Conservation (phyloP, 768 basidiomycete species). For the Boletellus emodensis region DNA sequence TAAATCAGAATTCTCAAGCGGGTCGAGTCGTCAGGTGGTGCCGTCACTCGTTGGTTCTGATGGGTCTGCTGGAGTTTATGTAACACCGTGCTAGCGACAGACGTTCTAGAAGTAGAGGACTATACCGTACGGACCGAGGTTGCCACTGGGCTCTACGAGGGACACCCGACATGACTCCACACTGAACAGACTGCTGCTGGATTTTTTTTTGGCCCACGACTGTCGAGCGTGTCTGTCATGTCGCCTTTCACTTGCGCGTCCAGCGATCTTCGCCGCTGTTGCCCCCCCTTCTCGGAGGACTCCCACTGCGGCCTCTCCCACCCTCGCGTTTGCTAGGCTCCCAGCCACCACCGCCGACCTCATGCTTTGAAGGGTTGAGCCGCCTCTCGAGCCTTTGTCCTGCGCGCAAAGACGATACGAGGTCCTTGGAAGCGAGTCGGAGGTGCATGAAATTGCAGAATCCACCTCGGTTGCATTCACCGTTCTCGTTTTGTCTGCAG, state of each 20-base stretch:
- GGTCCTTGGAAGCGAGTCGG: conserved; percentile 78
- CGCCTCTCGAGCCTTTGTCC: conserved; percentile 84
- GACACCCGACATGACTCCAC: too few relatives aligned
- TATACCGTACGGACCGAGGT: too few relatives aligned
- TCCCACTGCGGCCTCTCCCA: conserved; percentile 69
- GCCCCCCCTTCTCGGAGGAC: conserved; percentile 59
- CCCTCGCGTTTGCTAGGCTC: conserved; percentile 70
- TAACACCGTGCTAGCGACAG: too few relatives aligned
- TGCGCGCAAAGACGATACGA: conserved; percentile 71
- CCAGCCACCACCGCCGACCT: conserved; percentile 76
- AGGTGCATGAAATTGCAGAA: conserved; percentile 99
- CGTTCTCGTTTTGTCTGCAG: conserved; percentile 97
- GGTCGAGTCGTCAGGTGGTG: too few relatives aligned
- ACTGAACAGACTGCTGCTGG: too few relatives aligned
- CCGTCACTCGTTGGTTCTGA: too few relatives aligned
- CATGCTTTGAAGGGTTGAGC: conserved; percentile 60
- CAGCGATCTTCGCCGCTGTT: conserved; percentile 72
- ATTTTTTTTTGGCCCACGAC: too few relatives aligned
- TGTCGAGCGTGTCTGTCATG: too few relatives aligned
- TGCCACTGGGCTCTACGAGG: too few relatives aligned
- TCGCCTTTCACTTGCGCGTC: conserved; percentile 50
- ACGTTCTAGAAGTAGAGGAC: too few relatives aligned
- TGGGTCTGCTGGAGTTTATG: too few relatives aligned
- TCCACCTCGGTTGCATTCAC: conserved; percentile 95
- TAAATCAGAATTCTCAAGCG: too few relatives aligned